phyloP scores from a whole-genome alignment of 1,284 basidiomycete species.

The Tausonia pullulans region DNA sequence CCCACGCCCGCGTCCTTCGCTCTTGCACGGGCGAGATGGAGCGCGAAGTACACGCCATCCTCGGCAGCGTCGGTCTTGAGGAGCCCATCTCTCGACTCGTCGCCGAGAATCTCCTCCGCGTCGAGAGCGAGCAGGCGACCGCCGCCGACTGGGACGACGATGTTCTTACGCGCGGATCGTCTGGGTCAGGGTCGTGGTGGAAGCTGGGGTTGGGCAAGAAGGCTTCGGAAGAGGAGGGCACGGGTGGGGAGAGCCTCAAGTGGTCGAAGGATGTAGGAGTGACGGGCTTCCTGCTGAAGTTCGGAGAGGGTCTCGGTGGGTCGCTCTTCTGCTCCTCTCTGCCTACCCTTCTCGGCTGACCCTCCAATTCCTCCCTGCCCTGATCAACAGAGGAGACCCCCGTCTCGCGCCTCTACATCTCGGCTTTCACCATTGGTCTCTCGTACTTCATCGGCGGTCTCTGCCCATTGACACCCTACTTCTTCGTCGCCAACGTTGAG shows the following conservation, averaged over 20 bases:
- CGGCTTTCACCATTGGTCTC: slow-evolving; percentile 88
- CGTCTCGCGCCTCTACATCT: slow-evolving; percentile 55
- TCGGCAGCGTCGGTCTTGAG: slow-evolving; percentile 80
- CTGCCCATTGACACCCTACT: slow-evolving; percentile 82
- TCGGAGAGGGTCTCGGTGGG: slow-evolving; percentile 74
- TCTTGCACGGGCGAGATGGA: slow-evolving; percentile 92
- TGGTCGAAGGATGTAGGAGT: slow-evolving; percentile 66
- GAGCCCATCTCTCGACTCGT: slow-evolving; percentile 67
- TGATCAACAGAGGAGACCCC: slow-evolving; percentile 62
- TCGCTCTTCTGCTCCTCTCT: slow-evolving; percentile 17
- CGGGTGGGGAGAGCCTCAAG: slow-evolving; percentile 34
- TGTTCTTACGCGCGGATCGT: slow-evolving; percentile 12
- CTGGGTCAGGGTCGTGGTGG: slow-evolving; percentile 33
- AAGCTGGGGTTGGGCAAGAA: slow-evolving; percentile 17
- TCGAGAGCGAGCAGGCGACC: slow-evolving; percentile 41
- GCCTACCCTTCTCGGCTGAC: background rate
- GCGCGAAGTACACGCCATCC: slow-evolving; percentile 77
- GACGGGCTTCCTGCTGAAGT: slow-evolving; percentile 83
- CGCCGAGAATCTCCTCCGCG: slow-evolving; percentile 56
- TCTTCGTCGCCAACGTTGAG: slow-evolving; percentile 53
- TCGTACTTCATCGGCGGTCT: slow-evolving; percentile 62
- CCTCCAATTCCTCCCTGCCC: background rate
- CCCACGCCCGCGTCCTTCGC: slow-evolving; percentile 66
- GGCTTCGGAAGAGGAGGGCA: slow-evolving; percentile 22
- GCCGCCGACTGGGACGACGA: slow-evolving; percentile 19